phyloP scores from a whole-genome alignment of 2,329 filamentous ascomycete species.

The Ceratocystis destructans region DNA sequence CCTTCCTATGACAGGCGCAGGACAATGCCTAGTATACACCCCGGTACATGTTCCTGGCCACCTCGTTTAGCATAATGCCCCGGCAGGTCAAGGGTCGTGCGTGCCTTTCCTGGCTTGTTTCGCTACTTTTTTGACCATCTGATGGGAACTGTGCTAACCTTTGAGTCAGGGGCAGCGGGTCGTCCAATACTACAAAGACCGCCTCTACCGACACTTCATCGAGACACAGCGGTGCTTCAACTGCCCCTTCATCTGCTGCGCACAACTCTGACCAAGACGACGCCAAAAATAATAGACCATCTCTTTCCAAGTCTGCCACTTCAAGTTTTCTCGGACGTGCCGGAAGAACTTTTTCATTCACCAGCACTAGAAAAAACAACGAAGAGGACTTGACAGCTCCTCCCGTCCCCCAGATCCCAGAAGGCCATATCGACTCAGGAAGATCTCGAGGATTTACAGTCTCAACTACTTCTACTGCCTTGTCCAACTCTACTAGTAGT shows the following conservation, averaged over 20 bases:
- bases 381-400: slow-evolving; percentile 22
- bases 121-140: slow-evolving; percentile 9
- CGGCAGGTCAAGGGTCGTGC: slow-evolving; percentile 7
- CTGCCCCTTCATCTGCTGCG: slow-evolving; percentile 43
- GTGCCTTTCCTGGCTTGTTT: slow-evolving; percentile 10
- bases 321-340: slow-evolving; percentile 42
- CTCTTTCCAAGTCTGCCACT: slow-evolving; percentile 34
- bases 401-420: slow-evolving; percentile 24
- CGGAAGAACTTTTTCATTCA: slow-evolving; percentile 47
- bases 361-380: slow-evolving; percentile 36
- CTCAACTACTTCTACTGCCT: slow-evolving; percentile 20
- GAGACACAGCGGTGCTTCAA: slow-evolving; percentile 49
- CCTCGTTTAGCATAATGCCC: slow-evolving; percentile 7
- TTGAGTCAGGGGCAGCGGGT: slow-evolving; percentile 28
- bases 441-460: slow-evolving; percentile 15
- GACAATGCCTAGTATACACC: slow-evolving; percentile 2
- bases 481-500: slow-evolving; percentile 40
- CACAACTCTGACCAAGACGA: slow-evolving; percentile 19
- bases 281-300: slow-evolving; percentile 24
- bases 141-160: slow-evolving; percentile 15
- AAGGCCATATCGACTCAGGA: slow-evolving; percentile 11
- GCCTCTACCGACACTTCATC: slow-evolving; percentile 47
- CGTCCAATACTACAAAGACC: slow-evolving; percentile 48
- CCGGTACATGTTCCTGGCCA: slow-evolving; percentile 14
- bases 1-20: slow-evolving; percentile 6